These are phyloP conservation scores for Lodderomyces margitis DNA, from an alignment of 1,139 yeast genomes.

Conservation along the genomic window DNA sequence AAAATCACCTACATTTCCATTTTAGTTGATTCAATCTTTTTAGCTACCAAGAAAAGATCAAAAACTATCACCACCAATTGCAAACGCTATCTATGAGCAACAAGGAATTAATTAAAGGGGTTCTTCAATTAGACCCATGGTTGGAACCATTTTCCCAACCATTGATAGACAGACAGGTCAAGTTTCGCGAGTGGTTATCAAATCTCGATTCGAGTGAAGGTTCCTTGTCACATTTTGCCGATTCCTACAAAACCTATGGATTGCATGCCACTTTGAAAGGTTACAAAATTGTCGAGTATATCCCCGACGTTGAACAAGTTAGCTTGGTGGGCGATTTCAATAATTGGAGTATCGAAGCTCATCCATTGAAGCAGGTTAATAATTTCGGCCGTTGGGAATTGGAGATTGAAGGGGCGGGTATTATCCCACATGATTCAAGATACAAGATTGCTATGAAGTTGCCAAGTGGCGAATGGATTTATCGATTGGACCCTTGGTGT, in stretches of 20 bases:
- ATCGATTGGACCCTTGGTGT: slow-evolving; percentile 89
- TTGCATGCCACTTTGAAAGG: slow-evolving; percentile 54
- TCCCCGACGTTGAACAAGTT: slow-evolving; percentile 80
- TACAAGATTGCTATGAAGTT: slow-evolving; percentile 70
- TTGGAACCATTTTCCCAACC: slow-evolving; percentile 73
- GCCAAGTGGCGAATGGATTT: slow-evolving; percentile 68
- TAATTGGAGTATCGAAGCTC: slow-evolving; percentile 65
- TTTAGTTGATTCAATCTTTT: too few relatives aligned
- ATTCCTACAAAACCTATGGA: slow-evolving; percentile 71
- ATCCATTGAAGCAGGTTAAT: slow-evolving; percentile 52
- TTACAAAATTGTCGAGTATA: slow-evolving; percentile 74
- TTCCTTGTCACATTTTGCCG: slow-evolving; percentile 50
- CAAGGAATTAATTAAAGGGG: slow-evolving; percentile 43
- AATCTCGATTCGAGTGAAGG: slow-evolving; percentile 45
- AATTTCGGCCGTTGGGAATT: slow-evolving; percentile 71
- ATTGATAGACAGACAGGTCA: slow-evolving; percentile 38
- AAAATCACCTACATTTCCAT: too few relatives aligned
- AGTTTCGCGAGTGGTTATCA: slow-evolving; percentile 52
- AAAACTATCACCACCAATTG: neutral
- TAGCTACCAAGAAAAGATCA: neutral
- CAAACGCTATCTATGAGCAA: too few relatives aligned
- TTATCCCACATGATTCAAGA: slow-evolving; percentile 78
- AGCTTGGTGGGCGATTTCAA: slow-evolving; percentile 88
- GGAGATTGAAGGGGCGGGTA: slow-evolving; percentile 53
- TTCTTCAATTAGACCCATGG: slow-evolving; percentile 79